Base-by-base conservation (phyloP, 176 grass and related monocot species). In the Paspalum vaginatum region DNA sequence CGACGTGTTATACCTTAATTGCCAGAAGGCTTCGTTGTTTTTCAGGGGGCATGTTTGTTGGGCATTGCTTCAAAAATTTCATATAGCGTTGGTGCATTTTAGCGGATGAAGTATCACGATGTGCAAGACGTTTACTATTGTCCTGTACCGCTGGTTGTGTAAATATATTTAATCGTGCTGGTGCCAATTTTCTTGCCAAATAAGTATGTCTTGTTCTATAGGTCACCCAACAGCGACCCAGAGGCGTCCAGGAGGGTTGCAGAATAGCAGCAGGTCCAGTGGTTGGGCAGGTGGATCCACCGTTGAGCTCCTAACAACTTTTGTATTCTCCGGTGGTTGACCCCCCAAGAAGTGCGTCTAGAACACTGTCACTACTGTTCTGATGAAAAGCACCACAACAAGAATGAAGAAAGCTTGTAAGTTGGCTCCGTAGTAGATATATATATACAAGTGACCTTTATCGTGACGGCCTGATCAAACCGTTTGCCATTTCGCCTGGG, bases 211-310 rank as follows among this genome's bases (percentile, higher is more conserved):
- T 57, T 84, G 40, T 22, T 76, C 22, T 13, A 42, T 38, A 17
- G 85, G 61, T 58, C 61, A 57, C 49, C 67, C 68, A 75, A n/a
- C 40, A 8, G 25, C 11, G 17, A 37, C 71, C 48, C 7, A 37
- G 38, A 37, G 38, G 40, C 2, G 2, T 49, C 32, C 39, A 24
- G 9, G 41, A 50, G 45, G 12, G 37, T 15, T 7, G 10, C 13
- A 8, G n/a, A 68, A 21, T 26, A 11, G 58, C 59, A 60, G 47
- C 17, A 17, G n/a, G 1, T 45, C 27, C 60, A 84, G 76, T 75
- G 11, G 87, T 64, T 85, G 78, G 50, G 55, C 18, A 39, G 87
- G 66, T 89, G 17, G 49, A 85, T 82, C 78, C 44, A 48, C 78
- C 65, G 14, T 41, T 71, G 49, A 72, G 57, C 74, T 81, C 16